Conservation (phyloP, 306 rosid species). For the Bauhinia variegata region DNA sequence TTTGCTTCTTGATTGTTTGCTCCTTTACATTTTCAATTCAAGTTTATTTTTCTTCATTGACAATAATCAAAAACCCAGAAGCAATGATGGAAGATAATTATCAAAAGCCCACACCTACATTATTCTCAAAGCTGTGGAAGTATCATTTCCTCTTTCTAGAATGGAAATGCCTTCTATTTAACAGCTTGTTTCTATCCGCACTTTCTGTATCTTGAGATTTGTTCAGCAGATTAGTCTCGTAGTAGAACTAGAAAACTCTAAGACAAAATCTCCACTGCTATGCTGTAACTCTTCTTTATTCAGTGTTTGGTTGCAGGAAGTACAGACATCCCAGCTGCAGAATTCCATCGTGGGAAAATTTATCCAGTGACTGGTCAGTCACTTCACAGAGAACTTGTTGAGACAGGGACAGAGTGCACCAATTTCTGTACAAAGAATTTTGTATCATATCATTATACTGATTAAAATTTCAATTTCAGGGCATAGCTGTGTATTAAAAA, state of each 20-base stretch:
- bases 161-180: neutral
- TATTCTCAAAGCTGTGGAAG: too few species aligned
- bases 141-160: too few species aligned
- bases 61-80: neutral
- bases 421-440: conserved; percentile 29
- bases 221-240: neutral
- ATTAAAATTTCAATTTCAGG: neutral
- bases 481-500: neutral
- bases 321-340: conserved; percentile 6
- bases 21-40: conserved; percentile 21
- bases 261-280: conserved; percentile 10
- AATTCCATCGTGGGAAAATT: conserved; percentile 29
- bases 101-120: neutral
- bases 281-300: neutral
- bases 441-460: conserved; percentile 8
- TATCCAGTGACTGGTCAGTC: neutral
- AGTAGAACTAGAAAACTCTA: neutral
- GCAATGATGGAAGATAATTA: conserved; percentile 3
- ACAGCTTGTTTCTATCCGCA: neutral
- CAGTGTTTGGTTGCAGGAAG: conserved; percentile 35
- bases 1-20: conserved; percentile 14
- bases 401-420: neutral
- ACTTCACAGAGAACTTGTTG: conserved; percentile 12
- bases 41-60: conserved; percentile 10
- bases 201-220: too few species aligned